Percentiles rank a stretch among this genome's conserved stretches.
Evolutionary conservation across 2,329 filamentous ascomycete genomes (phyloP).

Genomic region (Exophiala aquamarina): DNA sequence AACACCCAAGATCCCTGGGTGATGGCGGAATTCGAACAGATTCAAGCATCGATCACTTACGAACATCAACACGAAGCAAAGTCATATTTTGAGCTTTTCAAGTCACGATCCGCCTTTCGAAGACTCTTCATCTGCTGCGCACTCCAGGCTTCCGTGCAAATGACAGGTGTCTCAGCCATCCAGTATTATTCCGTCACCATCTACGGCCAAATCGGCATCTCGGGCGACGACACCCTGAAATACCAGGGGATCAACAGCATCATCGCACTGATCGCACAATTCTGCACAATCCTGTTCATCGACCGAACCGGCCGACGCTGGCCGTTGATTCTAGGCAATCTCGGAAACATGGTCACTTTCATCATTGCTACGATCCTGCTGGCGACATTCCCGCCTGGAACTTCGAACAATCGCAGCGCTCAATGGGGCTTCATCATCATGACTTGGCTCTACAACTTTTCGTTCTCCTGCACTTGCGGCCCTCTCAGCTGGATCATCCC

Average conservation of each 20-base stretch:
- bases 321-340: slow-evolving; percentile 70
- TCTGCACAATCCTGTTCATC: slow-evolving; percentile 64
- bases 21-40: slow-evolving; percentile 69
- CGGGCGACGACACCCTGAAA: slow-evolving; percentile 63
- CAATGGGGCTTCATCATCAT: slow-evolving; percentile 73
- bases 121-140: slow-evolving; percentile 69
- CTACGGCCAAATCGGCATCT: slow-evolving; percentile 69
- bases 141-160: slow-evolving; percentile 70
- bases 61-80: slow-evolving; percentile 71
- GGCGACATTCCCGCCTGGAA: slow-evolving; percentile 61
- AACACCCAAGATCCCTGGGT: slow-evolving; percentile 68
- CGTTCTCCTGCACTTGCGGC: slow-evolving; percentile 69
- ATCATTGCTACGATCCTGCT: slow-evolving; percentile 63
- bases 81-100: slow-evolving; percentile 69
- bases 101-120: slow-evolving; percentile 64
- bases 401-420: slow-evolving; percentile 53
- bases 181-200: slow-evolving; percentile 72
- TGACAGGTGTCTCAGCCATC: slow-evolving; percentile 74
- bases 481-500: slow-evolving; percentile 62
- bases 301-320: slow-evolving; percentile 70
- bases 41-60: slow-evolving; percentile 63
- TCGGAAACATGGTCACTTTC: slow-evolving; percentile 70
- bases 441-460: slow-evolving; percentile 81
- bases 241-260: slow-evolving; percentile 76
- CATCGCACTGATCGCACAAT: slow-evolving; percentile 68